Evolutionary conservation across 768 basidiomycete species (phyloP).

Genomic region (Albatrellus ellisii): DNA sequence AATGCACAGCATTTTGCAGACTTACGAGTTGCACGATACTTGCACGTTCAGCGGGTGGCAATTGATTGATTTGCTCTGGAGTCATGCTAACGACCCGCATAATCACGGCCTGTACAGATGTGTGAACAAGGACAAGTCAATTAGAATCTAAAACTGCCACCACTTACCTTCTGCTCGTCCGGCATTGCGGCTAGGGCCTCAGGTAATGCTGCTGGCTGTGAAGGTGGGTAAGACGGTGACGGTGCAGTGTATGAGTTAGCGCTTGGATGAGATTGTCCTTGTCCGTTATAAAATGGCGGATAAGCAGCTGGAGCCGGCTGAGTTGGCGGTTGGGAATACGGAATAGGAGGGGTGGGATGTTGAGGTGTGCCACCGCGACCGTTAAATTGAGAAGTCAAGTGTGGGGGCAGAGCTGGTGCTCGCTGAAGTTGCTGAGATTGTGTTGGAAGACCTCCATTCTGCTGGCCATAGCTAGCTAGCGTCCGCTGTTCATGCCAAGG

Average conservation of each 20-base stretch:
- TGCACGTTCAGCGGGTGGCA: slow-evolving; percentile 61
- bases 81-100: slow-evolving; percentile 74
- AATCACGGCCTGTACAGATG: slow-evolving; percentile 44
- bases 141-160: slow-evolving; percentile 1
- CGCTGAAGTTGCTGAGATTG: neutral
- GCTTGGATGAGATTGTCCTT: neutral
- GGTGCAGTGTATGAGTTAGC: slow-evolving; percentile 4
- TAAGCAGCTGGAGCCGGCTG: slow-evolving; percentile 7
- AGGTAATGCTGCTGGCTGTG: slow-evolving; percentile 21
- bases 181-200: slow-evolving; percentile 47
- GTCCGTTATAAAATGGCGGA: slow-evolving; percentile 3
- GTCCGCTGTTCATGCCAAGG: neutral
- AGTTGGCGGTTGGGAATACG: neutral
- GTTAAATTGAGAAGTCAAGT: neutral
- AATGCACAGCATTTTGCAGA: slow-evolving; percentile 12
- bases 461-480: neutral
- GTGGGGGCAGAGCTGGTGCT: neutral
- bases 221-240: slow-evolving; percentile 4
- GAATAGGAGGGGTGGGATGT: slow-evolving; percentile 1
- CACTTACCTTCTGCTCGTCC: slow-evolving; percentile 51
- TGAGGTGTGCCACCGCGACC: neutral
- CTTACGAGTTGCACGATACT: slow-evolving; percentile 77
- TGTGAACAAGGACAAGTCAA: slow-evolving; percentile 5
- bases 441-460: neutral
- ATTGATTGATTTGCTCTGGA: slow-evolving; percentile 64